These are phyloP conservation scores for Bassia scoparia DNA, from an alignment of 148 eudicot species.

Conservation along the genomic window DNA sequence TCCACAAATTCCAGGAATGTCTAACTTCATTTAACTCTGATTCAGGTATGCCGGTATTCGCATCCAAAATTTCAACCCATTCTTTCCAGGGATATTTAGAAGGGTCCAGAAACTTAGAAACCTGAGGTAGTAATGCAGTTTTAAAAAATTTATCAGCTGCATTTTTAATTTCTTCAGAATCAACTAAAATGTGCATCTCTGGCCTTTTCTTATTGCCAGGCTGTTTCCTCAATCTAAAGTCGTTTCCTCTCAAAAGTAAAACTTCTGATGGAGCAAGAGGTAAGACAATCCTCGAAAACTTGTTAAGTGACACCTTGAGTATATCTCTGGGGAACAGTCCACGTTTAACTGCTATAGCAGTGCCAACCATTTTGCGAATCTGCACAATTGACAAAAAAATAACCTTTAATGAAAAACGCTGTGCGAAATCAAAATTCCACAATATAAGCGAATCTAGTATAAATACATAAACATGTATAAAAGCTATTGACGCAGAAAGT, in stretches of 20 bases:
- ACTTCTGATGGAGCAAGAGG: constrained; percentile 95
- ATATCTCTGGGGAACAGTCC: constrained; percentile 72
- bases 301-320: constrained; percentile 62
- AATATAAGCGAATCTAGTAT: not conserved
- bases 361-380: constrained; percentile 98
- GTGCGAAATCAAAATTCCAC: not conserved
- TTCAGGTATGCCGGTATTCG: constrained; percentile 64
- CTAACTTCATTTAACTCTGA: constrained; percentile 63
- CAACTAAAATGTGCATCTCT: constrained; percentile 66
- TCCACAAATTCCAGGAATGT: constrained; percentile 59
- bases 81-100: constrained; percentile 68
- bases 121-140: constrained; percentile 52
- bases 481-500: not conserved
- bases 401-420: not conserved
- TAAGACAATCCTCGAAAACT: constrained; percentile 67
- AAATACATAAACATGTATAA: not conserved
- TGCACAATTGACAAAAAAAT: constrained; percentile 27
- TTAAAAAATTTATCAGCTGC: constrained; percentile 57
- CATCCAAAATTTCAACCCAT: constrained; percentile 73
- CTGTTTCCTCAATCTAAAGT: constrained; percentile 52
- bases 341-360: constrained; percentile 88
- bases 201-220: constrained; percentile 74
- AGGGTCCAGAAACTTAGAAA: constrained; percentile 69
- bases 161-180: constrained; percentile 66
- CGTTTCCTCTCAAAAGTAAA: constrained; percentile 68